Conservation (phyloP, 768 basidiomycete species). For the Leccinum broughii region DNA sequence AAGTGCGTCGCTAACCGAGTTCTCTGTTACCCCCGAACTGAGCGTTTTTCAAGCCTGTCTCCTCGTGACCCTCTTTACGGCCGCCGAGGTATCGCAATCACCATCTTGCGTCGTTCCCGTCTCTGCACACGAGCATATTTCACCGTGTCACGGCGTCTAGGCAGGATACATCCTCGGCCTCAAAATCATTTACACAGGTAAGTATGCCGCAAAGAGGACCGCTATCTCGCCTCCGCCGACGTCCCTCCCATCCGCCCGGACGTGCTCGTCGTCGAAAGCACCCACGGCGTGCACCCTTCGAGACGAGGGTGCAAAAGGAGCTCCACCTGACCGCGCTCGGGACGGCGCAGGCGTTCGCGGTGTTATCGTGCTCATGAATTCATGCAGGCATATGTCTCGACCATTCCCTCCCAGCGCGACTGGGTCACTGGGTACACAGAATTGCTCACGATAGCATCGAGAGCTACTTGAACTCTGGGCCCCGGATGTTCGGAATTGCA, state of each 20-base stretch:
- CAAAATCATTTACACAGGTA: conserved; percentile 94
- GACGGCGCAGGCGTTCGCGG: conserved; percentile 52
- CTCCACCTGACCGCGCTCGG: conserved; percentile 93
- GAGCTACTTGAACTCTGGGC: too few species aligned
- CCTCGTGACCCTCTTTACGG: conserved; percentile 66
- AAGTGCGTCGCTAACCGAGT: neutral
- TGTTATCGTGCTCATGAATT: too few species aligned
- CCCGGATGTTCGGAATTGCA: too few species aligned
- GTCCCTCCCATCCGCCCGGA: conserved; percentile 88
- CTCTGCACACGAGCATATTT: conserved; percentile 87
- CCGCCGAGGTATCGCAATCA: conserved; percentile 68
- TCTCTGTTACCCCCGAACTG: neutral
- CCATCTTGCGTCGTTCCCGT: conserved; percentile 81
- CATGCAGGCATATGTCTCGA: too few species aligned
- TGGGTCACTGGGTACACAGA: too few species aligned
- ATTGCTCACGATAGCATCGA: conserved; percentile 53
- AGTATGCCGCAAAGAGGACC: conserved; percentile 68
- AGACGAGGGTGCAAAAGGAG: conserved; percentile 87
- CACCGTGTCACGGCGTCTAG: conserved; percentile 84
- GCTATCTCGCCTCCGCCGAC: conserved; percentile 94
- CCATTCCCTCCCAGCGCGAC: too few species aligned
- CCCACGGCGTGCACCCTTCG: conserved; percentile 90
- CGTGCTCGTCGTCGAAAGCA: conserved; percentile 95
- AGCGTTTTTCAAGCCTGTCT: conserved; percentile 43
- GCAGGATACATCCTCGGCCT: conserved; percentile 80